Evolutionary conservation across 2,329 filamentous ascomycete species (phyloP).

Genomic region (Alternaria novae-zelandiae): DNA sequence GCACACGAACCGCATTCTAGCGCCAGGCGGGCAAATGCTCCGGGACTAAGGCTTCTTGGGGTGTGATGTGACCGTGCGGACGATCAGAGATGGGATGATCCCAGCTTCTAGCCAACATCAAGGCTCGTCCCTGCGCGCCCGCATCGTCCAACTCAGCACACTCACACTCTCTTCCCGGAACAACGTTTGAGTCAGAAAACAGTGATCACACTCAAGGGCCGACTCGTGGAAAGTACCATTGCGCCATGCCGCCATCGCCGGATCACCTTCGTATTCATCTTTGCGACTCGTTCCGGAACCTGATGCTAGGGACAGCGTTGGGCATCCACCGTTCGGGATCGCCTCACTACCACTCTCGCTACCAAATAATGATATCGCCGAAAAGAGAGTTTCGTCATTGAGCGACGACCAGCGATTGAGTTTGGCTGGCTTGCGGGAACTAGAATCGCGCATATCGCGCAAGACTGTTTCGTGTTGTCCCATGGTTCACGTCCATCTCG

Average conservation of each 20-base stretch:
- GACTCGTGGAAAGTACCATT: constrained; percentile 9
- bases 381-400: constrained; percentile 1
- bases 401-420: constrained; percentile 1
- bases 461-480: constrained; percentile 12
- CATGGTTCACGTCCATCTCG: constrained; percentile 2
- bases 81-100: constrained; percentile 8
- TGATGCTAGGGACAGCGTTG: neutral
- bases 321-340: neutral
- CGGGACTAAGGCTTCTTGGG: constrained; percentile 9
- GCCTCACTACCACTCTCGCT: constrained; percentile 11
- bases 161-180: constrained; percentile 2
- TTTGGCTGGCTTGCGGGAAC: constrained; percentile 9
- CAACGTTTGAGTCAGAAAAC: constrained; percentile 6
- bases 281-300: neutral
- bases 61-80: constrained; percentile 6
- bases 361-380: constrained; percentile 1
- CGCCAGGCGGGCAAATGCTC: constrained; percentile 9
- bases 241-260: constrained; percentile 6
- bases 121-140: constrained; percentile 9
- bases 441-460: constrained; percentile 17
- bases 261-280: neutral
- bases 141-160: constrained; percentile 5
- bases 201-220: constrained; percentile 2
- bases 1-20: constrained; percentile 15
- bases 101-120: neutral